Evolutionary conservation across 768 basidiomycete species (phyloP), one percentile per base, ranked within the genome.

Genomic region (Pleurotus pulmonarius): DNA sequence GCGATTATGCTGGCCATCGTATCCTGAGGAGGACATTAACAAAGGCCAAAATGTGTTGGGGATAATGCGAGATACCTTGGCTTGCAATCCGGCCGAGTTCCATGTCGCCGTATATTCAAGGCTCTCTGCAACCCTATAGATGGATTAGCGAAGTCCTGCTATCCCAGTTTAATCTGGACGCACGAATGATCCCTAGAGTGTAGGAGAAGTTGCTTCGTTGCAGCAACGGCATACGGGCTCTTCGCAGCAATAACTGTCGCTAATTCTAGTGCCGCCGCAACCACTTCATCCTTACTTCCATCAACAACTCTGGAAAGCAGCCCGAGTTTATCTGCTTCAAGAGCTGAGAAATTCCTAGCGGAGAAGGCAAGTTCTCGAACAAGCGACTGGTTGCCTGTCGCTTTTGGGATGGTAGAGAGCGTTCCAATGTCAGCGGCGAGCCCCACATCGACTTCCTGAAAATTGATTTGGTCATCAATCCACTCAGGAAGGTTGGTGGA

Each of bases 361-460:
- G 90, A 90, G 62, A 90, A 84, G 0, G 90, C 86, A 11, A 94
- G 76, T 66, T 96, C 94, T 46, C 82, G 78, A 2, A 84, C 71
- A 11, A 88, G 75, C 1, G 87, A 90, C 25, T 82, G 77, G 69
- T 92, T 94, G 0, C 85, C 90, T 0, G 81, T 80, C 46, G 90
- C 77, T 63, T 91, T 90, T 0, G 90, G 91, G 5, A 95, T 73
- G 49, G 86, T 84, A 1, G 93, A 90, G 5, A 96, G 81, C 0
- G 91, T 85, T 0, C 94, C 94, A 40, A 94, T 85, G 65, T 95
- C 94, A 0, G 94, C 87, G 2, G 94, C 93, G 0, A 96, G 75
- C 0, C 90, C 93, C 22, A 94, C 79, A 64, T 94, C 90, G 2
- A 92, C 86, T 77, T 95, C 91, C 90, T 92, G 64, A n/a, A n/a